Base-by-base conservation (phyloP, 2,329 filamentous ascomycete species). In the Pseudocercospora pini-densiflorae region DNA sequence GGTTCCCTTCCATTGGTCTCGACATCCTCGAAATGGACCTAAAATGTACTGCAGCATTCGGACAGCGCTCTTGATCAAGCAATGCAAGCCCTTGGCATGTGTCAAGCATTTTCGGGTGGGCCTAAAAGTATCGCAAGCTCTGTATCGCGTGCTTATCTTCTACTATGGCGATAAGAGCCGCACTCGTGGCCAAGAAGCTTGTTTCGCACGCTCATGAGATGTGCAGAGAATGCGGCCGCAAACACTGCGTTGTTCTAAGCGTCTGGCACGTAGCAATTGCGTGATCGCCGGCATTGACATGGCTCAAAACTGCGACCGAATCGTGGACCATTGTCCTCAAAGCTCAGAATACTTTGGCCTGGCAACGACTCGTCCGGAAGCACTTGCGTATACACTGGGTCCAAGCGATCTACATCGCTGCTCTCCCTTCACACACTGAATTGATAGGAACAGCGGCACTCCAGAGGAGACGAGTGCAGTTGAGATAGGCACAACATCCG, bases 111-210 rank as follows among this genome's bases (percentile, higher is more conserved):
- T 6, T 16, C 9, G 19, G 54, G 31, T 43, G 14, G 55, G 6
- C 4, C 27, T 47, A 21, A 47, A 62, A 51, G 29, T 19, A 36
- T 24, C 12, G 27, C 53, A 62, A 24, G 24, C 36, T 36, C 21
- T 36, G 33, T 24, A 47, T 63, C 27, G 61, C 49, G 61, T 63
- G 61, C 61, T 63, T 58, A 16, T 63, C 61, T 63, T 58, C 47
- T 19, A 24, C 31, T 23, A 62, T 62, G 47, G 60, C 60, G 60
- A 62, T 62, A 62, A 54, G 45, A 54, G 36, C 36, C 49, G 49
- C 49, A 53, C 45, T 47, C n/a, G n/a, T 47, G 45, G 45, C 45
- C 45, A 27, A 53, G 23, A 16, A 53, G 23, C 21, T 53, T 27
- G n/a, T 10, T 49, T 23, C 45, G 45, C 19, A 24, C 1, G 19